Base-by-base conservation (phyloP, 2,329 filamentous ascomycete genomes). In the Pseudogymnoascus sp. region DNA sequence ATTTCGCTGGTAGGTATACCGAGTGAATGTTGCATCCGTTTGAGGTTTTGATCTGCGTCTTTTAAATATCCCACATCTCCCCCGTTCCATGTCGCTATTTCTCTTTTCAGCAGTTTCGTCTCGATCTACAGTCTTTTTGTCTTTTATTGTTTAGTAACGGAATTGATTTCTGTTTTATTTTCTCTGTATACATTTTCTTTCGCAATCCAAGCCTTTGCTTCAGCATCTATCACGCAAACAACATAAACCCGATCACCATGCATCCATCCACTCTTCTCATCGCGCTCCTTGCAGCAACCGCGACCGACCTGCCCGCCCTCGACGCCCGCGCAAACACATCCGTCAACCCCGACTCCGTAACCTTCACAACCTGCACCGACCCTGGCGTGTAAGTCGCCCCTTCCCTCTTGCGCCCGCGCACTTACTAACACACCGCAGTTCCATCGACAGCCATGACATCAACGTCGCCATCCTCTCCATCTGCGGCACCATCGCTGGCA, bases 401-500 rank as follows among this genome's bases (percentile, higher is more conserved):
- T 28, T 6, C 28, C n/a, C 38, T 52, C 8, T 8, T n/a, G 25
- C 37, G 35, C 5, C 6, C 8, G 18, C 28, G 5, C 21, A 52
- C 25, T n/a, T 7, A 41, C 18, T 38, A 58, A 63, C 62, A 61
- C 11, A n/a, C 12, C 61, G 37, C 14, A 68, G 64, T 23, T 68
- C 43, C 6, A 62, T 68, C 5, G 62, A 63, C 11, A 59, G 37
- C 12, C 80, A 83, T 69, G 81, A 83, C 70, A 75, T 77, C 41
- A 77, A 78, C 64, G 78, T 79, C 11, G 79, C 79, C 6, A 72
- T 81, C 66, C 75, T 82, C 11, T 71, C 70, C 61, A 81, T 81
- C 72, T 83, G 81, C 72, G 77, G 79, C 60, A 77, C 72, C 63
- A 82, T 82, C 64, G 75, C 79, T 0, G 79, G 78, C 14, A 67